Percentiles rank a stretch among this genome's conserved stretches.
phyloP scores from a whole-genome alignment of 2,329 filamentous ascomycete genomes.

The Penicillium sp. region DNA sequence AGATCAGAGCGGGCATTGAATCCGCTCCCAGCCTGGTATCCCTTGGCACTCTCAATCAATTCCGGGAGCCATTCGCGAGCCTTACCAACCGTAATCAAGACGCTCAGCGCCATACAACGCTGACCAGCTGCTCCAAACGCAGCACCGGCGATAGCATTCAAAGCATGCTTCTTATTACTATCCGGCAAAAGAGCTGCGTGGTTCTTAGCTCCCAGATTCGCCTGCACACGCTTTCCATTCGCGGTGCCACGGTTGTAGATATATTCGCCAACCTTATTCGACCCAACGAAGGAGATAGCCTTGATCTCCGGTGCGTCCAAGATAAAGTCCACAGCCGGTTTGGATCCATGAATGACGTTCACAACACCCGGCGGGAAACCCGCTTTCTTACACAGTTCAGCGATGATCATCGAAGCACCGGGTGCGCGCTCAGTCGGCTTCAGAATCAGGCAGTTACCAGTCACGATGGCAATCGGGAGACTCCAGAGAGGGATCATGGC shows the following conservation, averaged over 20 bases:
- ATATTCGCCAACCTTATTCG: constrained; percentile 65
- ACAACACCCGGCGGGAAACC: constrained; percentile 38
- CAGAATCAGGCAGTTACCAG: constrained; percentile 57
- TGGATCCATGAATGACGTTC: constrained; percentile 38
- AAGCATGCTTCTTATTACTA: constrained; percentile 5
- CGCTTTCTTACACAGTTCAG: constrained; percentile 58
- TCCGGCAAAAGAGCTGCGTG: constrained; percentile 1
- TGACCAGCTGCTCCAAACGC: constrained; percentile 3
- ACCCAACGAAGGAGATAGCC: constrained; percentile 65
- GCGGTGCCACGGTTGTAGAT: constrained; percentile 62
- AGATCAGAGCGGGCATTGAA: constrained; percentile 60
- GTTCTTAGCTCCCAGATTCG: constrained; percentile 2
- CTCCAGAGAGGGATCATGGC: constrained; percentile 7
- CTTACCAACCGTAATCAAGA: constrained; percentile 48
- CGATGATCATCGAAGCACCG: constrained; percentile 60
- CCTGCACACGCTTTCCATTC: constrained; percentile 49
- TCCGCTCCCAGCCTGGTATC: constrained; percentile 57
- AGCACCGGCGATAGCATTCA: not conserved
- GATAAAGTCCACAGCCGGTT: constrained; percentile 61
- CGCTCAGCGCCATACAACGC: constrained; percentile 3
- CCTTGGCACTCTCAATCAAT: constrained; percentile 58
- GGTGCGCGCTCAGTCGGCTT: constrained; percentile 63
- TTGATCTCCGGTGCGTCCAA: constrained; percentile 65
- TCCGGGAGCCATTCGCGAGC: constrained; percentile 62
- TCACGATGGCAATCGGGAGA: constrained; percentile 21